phyloP scores from a whole-genome alignment of 495 filamentous ascomycete genomes.

The Trypethelium eluteriae region DNA sequence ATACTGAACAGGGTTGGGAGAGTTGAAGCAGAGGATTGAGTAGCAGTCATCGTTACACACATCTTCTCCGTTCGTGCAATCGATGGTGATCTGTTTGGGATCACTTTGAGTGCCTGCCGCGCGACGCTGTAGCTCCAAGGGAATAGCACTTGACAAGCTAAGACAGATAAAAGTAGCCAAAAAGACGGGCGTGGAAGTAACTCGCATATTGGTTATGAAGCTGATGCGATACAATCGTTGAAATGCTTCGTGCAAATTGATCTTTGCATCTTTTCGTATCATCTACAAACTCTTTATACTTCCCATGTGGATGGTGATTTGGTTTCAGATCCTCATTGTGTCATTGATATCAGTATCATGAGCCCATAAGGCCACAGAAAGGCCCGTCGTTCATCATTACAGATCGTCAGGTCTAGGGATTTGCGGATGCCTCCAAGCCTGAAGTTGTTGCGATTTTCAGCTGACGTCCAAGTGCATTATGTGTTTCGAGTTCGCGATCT shows the following conservation, averaged over 20 bases:
- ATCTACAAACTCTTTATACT: background rate
- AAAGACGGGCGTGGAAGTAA: background rate
- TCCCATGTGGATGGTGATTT: background rate
- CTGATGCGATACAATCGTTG: background rate
- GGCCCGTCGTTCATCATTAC: background rate
- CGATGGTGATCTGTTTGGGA: background rate
- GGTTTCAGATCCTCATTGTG: background rate
- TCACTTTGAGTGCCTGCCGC: background rate
- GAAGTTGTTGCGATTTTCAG: background rate
- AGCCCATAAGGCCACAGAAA: background rate
- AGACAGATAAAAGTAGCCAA: background rate
- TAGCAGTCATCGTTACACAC: background rate
- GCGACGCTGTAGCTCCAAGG: background rate
- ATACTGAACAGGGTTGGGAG: background rate
- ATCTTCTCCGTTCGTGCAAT: background rate
- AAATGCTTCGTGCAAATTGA: background rate
- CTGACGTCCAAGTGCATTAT: background rate
- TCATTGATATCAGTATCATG: background rate
- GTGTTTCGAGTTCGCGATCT: background rate
- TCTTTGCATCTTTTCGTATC: background rate
- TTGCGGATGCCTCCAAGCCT: background rate
- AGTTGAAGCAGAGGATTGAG: background rate
- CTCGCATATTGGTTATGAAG: background rate
- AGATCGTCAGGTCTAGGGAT: background rate
- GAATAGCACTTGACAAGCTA: background rate